These are phyloP conservation scores for Eimeria sp. DNA, from an alignment of 169 alveolate genomes.

Conservation along the genomic window DNA sequence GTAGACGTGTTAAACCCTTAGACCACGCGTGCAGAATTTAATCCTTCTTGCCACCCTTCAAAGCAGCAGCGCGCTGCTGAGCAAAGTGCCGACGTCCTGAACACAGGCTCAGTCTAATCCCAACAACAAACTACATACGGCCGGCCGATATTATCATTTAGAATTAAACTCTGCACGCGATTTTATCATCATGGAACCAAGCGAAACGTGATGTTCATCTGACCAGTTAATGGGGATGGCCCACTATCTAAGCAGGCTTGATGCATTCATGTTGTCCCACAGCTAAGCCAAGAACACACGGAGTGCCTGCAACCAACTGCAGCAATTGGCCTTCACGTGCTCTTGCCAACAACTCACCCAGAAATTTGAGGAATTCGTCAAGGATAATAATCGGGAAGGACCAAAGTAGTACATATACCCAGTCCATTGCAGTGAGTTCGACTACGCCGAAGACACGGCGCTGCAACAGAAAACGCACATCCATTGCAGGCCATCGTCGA, in stretches of 20 bases:
- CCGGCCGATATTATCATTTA: background rate
- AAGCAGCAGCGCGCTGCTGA: constrained; percentile 51
- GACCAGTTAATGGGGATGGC: background rate
- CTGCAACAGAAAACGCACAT: constrained; percentile 43
- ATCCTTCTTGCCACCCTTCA: constrained; percentile 7
- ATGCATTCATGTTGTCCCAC: background rate
- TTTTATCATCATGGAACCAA: background rate
- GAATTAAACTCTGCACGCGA: background rate
- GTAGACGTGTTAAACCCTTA: background rate
- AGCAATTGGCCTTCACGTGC: background rate
- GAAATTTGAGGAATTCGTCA: constrained; percentile 97
- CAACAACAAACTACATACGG: background rate
- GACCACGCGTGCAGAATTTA: background rate
- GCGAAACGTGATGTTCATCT: background rate
- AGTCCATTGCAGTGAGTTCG: constrained; percentile 95
- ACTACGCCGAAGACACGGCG: constrained; percentile 95
- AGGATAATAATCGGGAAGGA: constrained; percentile 98
- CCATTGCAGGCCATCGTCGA: background rate
- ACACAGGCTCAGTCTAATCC: background rate
- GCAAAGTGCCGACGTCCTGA: constrained; percentile 71
- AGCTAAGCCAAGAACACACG: background rate
- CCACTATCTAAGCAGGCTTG: background rate
- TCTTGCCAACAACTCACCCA: constrained; percentile 86
- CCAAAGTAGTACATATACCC: constrained; percentile 97
- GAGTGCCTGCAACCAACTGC: background rate